Base-by-base conservation (phyloP, 331 rosid genomes). In the Phaseolus coccineus region DNA sequence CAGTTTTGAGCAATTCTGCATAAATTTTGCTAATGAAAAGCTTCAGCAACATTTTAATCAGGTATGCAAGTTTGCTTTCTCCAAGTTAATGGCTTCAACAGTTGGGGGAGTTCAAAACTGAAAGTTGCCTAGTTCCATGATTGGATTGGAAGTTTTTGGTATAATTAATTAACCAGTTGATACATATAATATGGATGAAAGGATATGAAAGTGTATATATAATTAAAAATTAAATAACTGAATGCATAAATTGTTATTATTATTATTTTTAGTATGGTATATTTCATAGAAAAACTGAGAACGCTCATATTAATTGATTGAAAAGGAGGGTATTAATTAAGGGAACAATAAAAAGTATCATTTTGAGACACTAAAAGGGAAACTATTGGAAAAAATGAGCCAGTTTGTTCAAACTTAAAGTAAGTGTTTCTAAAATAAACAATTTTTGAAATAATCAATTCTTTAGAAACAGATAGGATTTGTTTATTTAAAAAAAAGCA, bases 1-100 rank as follows among this genome's bases (percentile, higher is more conserved):
- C 90, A 95, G 99, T 88, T 96, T 96, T 82, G 99, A 96, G 93
- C 99, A 96, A 85, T 96, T 96, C 87, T 96, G 98, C 89, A 96
- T 96, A 71, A 96, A 96, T 58, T 96, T 96, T 91, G 99, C 99
- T 27, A 96, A 96, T 74, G 99, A 96, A 92, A 96, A 96, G 93
- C 96, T 96, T 71, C 99, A 93, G 84, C 98, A 96, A 77, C 99
- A 96, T 86, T 96, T 96, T 74, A 96, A 96, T 24, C 96, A 93
- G 99, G 99, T 95, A 70, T 71, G 78, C 25, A 15, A 40, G 50
- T 25, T 13, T 37, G 59, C 31, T 37, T 72, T 47, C 61, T n/a
- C 66, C n/a, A 59, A 8, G 74, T 48, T 65, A 11, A 37, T 57
- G 19, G 69, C 24, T 15, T 15, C 19, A 61, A 5, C 28, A 14